Base-by-base conservation (phyloP, 2,329 filamentous ascomycete genomes). In the Proliferodiscus dingleyae region DNA sequence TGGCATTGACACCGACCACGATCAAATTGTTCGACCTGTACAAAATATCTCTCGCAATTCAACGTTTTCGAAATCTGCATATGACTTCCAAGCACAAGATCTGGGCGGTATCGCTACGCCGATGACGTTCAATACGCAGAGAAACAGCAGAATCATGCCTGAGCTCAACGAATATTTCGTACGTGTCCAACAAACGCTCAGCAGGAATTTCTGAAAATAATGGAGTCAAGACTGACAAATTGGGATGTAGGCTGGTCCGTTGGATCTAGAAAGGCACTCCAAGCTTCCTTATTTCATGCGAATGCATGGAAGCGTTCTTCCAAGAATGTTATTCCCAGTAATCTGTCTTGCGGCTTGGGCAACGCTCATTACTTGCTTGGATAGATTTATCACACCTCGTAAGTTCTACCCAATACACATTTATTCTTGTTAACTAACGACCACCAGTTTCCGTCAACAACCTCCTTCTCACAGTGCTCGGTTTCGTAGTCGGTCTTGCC, bases 401-500 rank as follows among this genome's bases (percentile, higher is more conserved):
- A 51, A 32, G 48, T 19, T 9, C 21, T n/a, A n/a, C n/a, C 63
- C 33, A 33, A 29, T 39, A 6, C 15, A 3, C 24, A 18, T 39
- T 5, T 3, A 16, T 18, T 4, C 13, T 22, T 45, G 42, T 45
- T 24, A n/a, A 43, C 41, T 28, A 41, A 41, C 43, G 10, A 4
- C 5, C 30, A 13, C 13, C 33, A 60, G 53, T 83, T 15, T 75
- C 73, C 37, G 80, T 89, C 52, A 74, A 76, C 61, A 80, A 73
- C n/a, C 74, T 88, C 24, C 71, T 89, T 16, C 72, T 90, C 43
- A 89, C 85, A 1, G 80, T 90, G 42, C 77, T 85, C 36, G 86
- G 86, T 83, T 89, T 90, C 69, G 83, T 90, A 49, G 85, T 90
- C 63, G 82, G 82, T 77, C 68, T 90, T 48, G 77, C 82, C n/a